A percentile compares a stretch with the other conserved stretches of the same genome.
phyloP scores from a whole-genome alignment of 805 yeast genomes.

The Debaryomyces tyrocola region DNA sequence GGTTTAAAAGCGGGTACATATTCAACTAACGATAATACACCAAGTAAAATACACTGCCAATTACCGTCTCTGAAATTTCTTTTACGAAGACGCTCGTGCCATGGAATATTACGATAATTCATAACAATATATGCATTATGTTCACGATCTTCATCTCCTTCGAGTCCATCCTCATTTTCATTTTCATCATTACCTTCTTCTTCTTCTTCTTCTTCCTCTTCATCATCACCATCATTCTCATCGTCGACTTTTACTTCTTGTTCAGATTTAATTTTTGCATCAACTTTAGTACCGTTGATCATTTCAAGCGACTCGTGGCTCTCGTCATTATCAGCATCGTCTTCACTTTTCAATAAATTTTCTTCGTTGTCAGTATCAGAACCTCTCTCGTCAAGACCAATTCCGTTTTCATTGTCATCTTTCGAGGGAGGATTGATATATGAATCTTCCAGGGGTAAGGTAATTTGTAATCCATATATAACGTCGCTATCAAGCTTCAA shows the following conservation, averaged over 20 bases:
- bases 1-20: slow-evolving; percentile 54
- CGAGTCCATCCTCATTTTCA: slow-evolving; percentile 13
- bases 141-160: slow-evolving; percentile 18
- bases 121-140: slow-evolving; percentile 50
- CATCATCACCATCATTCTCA: slow-evolving; percentile 17
- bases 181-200: slow-evolving; percentile 22
- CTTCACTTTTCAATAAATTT: slow-evolving; percentile 22
- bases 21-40: slow-evolving; percentile 63
- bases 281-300: slow-evolving; percentile 13
- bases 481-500: slow-evolving; percentile 34
- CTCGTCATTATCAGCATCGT: slow-evolving; percentile 23
- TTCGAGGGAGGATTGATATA: slow-evolving; percentile 17
- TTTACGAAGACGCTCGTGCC: slow-evolving; percentile 77
- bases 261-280: slow-evolving; percentile 2
- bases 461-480: slow-evolving; percentile 31
- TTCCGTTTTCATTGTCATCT: slow-evolving; percentile 11
- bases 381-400: slow-evolving; percentile 15
- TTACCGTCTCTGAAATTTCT: slow-evolving; percentile 80
- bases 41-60: slow-evolving; percentile 79
- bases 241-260: slow-evolving; percentile 9
- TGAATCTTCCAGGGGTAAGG: slow-evolving; percentile 29
- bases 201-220: slow-evolving; percentile 15
- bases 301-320: slow-evolving; percentile 7
- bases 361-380: slow-evolving; percentile 26
- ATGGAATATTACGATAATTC: slow-evolving; percentile 59